Base-by-base conservation (phyloP, 2,329 filamentous ascomycete species). In the Colletotrichum trifolii region DNA sequence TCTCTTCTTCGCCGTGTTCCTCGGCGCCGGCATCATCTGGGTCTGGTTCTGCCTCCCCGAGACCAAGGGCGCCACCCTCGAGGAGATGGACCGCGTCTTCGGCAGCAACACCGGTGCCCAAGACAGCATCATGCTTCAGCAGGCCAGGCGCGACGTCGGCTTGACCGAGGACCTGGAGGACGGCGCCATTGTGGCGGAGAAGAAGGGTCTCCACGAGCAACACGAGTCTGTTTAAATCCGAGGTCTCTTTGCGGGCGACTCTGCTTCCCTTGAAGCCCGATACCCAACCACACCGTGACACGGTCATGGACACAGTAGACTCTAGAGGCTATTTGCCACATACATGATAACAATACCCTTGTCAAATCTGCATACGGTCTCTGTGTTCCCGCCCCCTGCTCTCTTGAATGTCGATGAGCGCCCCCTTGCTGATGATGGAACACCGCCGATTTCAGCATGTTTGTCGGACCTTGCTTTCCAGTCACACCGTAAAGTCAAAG, bases 71-170 rank as follows among this genome's bases (percentile, higher is more conserved):
- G 77, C 82, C 40, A 84, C 82, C 3, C 77, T 87, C 7, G 85
- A 87, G 69, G 81, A 82, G 42, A 83, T 87, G 77, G 85, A 87
- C 67, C 77, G 78, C 1, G 77, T 87, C 6, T 87, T 87, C 60
- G 72, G 73, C 43, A 78, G 77, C 63, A 73, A 74, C 7, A 76
- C 74, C 3, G 78, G 76, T 5, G 73, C 71, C 13, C 68, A 71
- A 57, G 74, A 72, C 58, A 65, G 64, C 17, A 54, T 60, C 8
- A 56, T 69, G 42, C 70, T 74, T 13, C 64, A 64, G 25, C 69
- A 71, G 43, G 72, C 72, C 1, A 69, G 69, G 49, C 49, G 63
- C 13, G 68, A 73, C 45, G 69, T 71, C 10, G 67, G 72, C 0
- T 54, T 74, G n/a, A 57, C 58, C 2, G 62, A 65, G 33, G 62